A percentile compares a stretch with the other conserved stretches of the same genome.
Evolutionary conservation across 345 rosid species (phyloP).

Genomic region (Acer negundo): DNA sequence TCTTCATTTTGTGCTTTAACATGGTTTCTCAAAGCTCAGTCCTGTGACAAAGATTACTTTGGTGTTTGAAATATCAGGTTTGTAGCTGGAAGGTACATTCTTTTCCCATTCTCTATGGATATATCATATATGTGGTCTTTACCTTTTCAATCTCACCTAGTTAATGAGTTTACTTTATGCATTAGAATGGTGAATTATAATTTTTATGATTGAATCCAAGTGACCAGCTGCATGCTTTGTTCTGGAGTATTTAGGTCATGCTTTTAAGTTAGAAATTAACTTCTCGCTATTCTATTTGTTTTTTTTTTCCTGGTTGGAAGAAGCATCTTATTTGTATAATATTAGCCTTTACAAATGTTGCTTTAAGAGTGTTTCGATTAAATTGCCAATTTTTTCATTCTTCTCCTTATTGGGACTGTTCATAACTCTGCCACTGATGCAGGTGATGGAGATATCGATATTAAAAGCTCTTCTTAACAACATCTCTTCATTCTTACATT

Average conservation of each 20-base stretch:
- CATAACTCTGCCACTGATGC: slow-evolving; percentile 26
- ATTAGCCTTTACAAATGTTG: neutral
- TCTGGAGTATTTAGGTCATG: neutral
- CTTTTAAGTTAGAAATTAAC: neutral
- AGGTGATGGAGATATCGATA: slow-evolving; percentile 82
- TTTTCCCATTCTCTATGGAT: slow-evolving; percentile 10
- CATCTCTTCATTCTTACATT: slow-evolving; percentile 62
- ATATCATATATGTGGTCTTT: neutral
- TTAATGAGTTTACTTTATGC: neutral
- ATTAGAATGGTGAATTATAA: neutral
- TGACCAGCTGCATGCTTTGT: neutral
- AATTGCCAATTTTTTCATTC: neutral
- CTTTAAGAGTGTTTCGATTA: neutral
- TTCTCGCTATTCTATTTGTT: neutral
- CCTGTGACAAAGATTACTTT: slow-evolving; percentile 20
- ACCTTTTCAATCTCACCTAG: neutral
- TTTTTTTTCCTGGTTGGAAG: neutral
- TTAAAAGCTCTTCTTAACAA: slow-evolving; percentile 64
- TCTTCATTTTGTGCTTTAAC: slow-evolving; percentile 11
- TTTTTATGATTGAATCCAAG: neutral
- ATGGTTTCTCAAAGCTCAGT: slow-evolving; percentile 22
- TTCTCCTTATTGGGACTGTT: slow-evolving; percentile 13
- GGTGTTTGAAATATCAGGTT: slow-evolving; percentile 17
- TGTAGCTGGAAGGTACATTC: slow-evolving; percentile 28
- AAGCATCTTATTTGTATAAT: neutral